Percentiles rank a stretch among this genome's conserved stretches.
These are phyloP conservation scores for Terfezia claveryi DNA, from an alignment of 495 filamentous ascomycete genomes.

Conservation along the genomic window DNA sequence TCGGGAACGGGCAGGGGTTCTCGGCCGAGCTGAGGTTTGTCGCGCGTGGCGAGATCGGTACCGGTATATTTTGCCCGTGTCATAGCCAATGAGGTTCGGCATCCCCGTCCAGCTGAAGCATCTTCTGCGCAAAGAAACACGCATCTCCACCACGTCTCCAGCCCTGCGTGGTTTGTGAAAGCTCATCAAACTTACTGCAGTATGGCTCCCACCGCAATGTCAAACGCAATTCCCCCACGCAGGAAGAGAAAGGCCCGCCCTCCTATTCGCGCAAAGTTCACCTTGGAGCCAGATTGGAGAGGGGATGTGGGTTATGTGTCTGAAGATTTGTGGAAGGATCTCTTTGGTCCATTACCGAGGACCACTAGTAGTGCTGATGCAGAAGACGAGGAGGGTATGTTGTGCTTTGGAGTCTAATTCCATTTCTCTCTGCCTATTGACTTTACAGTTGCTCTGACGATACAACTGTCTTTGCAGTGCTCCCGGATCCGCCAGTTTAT, in stretches of 20 bases:
- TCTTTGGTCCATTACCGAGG: constrained; percentile 37
- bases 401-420: neutral
- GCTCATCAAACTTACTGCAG: too few species aligned
- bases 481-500: constrained; percentile 22
- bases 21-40: too few species aligned
- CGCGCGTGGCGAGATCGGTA: too few species aligned
- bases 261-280: neutral
- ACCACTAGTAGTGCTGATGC: neutral
- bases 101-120: too few species aligned
- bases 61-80: too few species aligned
- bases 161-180: too few species aligned
- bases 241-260: neutral
- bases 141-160: too few species aligned
- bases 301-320: constrained; percentile 76
- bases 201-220: neutral
- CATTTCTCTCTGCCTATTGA: neutral
- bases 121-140: too few species aligned
- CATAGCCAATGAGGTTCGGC: too few species aligned
- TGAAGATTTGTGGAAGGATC: constrained; percentile 59
- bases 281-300: neutral
- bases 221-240: neutral
- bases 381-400: neutral
- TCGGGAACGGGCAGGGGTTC: too few species aligned
- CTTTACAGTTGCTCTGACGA: constrained; percentile 1
- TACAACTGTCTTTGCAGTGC: constrained; percentile 10